Evolutionary conservation across 441 rosid genomes (phyloP).

Genomic region (Mallotus repandus): DNA sequence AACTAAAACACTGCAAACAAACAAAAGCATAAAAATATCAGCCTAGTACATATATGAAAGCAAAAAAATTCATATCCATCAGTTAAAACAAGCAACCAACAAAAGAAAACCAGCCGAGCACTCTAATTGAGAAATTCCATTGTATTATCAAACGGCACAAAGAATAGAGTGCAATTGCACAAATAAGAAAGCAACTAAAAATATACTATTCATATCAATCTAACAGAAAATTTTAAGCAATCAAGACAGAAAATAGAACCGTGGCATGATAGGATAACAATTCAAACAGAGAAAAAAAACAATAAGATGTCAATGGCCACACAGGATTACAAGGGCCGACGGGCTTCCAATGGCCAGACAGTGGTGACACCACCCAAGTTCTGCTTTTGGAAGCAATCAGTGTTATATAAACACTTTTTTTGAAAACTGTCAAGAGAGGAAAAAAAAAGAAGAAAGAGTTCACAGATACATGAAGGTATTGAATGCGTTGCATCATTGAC

Average conservation of each 20-base stretch:
- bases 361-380: neutral
- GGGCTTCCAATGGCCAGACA: too few relatives aligned
- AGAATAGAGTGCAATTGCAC: neutral
- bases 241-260: neutral
- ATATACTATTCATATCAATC: neutral
- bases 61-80: neutral
- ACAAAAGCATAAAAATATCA: conserved; percentile 3
- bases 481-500: neutral
- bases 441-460: too few relatives aligned
- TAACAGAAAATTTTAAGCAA: neutral
- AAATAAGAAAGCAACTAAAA: neutral
- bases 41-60: neutral
- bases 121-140: neutral
- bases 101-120: neutral
- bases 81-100: neutral
- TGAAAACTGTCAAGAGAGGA: neutral
- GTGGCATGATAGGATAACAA: neutral
- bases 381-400: neutral
- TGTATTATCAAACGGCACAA: neutral
- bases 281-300: neutral
- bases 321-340: neutral
- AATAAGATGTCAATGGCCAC: neutral
- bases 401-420: neutral
- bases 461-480: neutral
- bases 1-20: conserved; percentile 67